A percentile compares a stretch with the other conserved stretches of the same genome.
Evolutionary conservation across 1,284 basidiomycete species (phyloP).

Genomic region (Neolentinus lepideus): DNA sequence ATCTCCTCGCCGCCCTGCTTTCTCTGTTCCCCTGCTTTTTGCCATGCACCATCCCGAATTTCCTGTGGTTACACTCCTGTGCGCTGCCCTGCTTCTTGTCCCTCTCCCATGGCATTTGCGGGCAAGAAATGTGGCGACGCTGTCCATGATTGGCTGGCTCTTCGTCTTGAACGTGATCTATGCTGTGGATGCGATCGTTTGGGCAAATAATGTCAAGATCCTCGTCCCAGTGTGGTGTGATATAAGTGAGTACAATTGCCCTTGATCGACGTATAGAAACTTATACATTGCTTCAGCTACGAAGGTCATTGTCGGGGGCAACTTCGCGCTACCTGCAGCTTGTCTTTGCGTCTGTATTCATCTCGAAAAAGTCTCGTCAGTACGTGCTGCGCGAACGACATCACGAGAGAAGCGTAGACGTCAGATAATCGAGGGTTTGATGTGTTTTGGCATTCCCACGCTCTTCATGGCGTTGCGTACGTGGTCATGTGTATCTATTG

Average conservation of each 20-base stretch:
- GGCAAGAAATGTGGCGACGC: constrained; percentile 49
- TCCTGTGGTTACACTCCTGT: constrained; percentile 26
- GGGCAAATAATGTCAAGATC: constrained; percentile 41
- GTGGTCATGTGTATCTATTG: constrained; percentile 16
- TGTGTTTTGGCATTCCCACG: constrained; percentile 42
- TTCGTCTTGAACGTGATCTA: constrained; percentile 41
- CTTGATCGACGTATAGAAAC: not conserved
- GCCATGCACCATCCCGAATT: constrained; percentile 13
- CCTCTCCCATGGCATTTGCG: constrained; percentile 41
- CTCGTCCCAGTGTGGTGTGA: constrained; percentile 59
- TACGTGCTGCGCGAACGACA: constrained; percentile 22
- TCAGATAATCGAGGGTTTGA: constrained; percentile 32
- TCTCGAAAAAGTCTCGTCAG: constrained; percentile 38
- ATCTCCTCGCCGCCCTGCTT: too few relatives aligned
- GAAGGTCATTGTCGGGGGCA: constrained; percentile 29
- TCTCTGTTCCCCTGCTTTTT: not conserved
- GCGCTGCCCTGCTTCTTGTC: constrained; percentile 27
- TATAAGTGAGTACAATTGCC: constrained; percentile 36
- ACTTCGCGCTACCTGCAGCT: constrained; percentile 44
- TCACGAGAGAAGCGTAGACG: constrained; percentile 26
- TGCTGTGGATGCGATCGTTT: constrained; percentile 50
- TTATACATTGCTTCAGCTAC: constrained; percentile 23
- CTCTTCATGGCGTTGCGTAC: constrained; percentile 43
- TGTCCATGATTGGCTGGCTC: constrained; percentile 54
- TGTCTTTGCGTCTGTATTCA: constrained; percentile 39